Evolutionary conservation across 768 basidiomycete species (phyloP), one percentile per base, ranked within the genome.

Genomic region (Pleurotus eryngii): DNA sequence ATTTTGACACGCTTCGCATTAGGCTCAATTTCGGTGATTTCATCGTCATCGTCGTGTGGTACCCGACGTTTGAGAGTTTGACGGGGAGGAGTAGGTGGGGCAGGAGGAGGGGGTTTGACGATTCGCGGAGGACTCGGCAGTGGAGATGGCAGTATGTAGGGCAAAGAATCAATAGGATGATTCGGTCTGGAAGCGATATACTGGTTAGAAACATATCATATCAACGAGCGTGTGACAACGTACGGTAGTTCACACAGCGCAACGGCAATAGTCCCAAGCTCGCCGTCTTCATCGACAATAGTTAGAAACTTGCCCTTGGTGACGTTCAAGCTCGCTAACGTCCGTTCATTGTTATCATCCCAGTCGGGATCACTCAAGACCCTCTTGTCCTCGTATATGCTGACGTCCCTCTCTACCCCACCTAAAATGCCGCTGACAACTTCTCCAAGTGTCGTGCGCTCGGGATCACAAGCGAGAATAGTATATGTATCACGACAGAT

Each of bases 341-440:
- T 93, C 60, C 88, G 80, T 2, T 82, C 87, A 59, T 82, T 67
- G 64, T 98, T 98, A 64, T 98, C 95, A 46, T 92, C 89, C 80
- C 90, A 96, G 66, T 98, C 96, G 5, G 93, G 92, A 65, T 98
- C 97, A 61, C 85, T 89, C 56, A 99, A 72, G 46, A 99, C 72
- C 45, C 95, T 80, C 63, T 89, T 87, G 47, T 90, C 94, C 70
- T 98, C 92, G 64, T 87, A 92, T 37, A 95, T 88, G 62, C 84
- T 89, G 11, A 95, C 84, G 46, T 90, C 86, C 74, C 67, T 76
- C 64, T 65, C 55, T 8, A 79, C 81, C 6, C 77, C 77, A 7
- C 86, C 82, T 30, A 95, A 73, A 4, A 94, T 71, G 1, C 84
- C 83, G 38, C 78, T 73, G 4, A 97, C 81, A 7, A 98, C 74